Conservation (phyloP, 192 early-diverging fungal species). For the Podila minutissima region DNA sequence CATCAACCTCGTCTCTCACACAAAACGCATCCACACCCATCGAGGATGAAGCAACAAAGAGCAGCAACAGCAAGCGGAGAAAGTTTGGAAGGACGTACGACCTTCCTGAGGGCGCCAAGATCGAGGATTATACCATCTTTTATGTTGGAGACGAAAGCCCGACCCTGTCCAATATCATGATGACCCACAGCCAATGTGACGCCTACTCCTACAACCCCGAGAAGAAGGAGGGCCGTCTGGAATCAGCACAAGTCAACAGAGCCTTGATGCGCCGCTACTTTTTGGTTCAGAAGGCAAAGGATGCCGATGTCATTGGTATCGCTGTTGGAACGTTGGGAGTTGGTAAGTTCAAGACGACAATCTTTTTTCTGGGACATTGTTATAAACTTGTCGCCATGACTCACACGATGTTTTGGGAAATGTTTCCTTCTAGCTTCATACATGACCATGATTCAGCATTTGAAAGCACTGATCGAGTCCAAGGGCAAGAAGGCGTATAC, state of each 20-base stretch:
- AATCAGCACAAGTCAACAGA: constrained; percentile 65
- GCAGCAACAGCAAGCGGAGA: constrained; percentile 24
- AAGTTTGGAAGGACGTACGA: constrained; percentile 62
- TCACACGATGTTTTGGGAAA: neutral
- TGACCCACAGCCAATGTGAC: constrained; percentile 74
- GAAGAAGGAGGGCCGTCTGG: constrained; percentile 59
- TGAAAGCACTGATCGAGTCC: constrained; percentile 79
- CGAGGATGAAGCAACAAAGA: neutral
- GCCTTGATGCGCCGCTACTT: constrained; percentile 71
- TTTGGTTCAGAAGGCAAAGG: constrained; percentile 91
- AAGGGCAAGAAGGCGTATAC: constrained; percentile 86
- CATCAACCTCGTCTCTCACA: neutral
- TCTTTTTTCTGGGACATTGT: neutral
- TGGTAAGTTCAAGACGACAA: constrained; percentile 60
- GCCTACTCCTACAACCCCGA: constrained; percentile 78
- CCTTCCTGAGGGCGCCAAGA: constrained; percentile 53
- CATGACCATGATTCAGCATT: constrained; percentile 78
- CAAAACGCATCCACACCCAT: neutral
- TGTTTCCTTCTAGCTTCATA: constrained; percentile 69
- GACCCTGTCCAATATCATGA: constrained; percentile 87
- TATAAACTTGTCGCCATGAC: neutral
- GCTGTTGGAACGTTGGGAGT: constrained; percentile 96
- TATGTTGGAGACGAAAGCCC: constrained; percentile 87
- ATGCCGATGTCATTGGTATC: constrained; percentile 93
- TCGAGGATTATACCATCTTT: constrained; percentile 78